Conservation (phyloP, 495 filamentous ascomycete species). For the Aspergillus egyptiacus region DNA sequence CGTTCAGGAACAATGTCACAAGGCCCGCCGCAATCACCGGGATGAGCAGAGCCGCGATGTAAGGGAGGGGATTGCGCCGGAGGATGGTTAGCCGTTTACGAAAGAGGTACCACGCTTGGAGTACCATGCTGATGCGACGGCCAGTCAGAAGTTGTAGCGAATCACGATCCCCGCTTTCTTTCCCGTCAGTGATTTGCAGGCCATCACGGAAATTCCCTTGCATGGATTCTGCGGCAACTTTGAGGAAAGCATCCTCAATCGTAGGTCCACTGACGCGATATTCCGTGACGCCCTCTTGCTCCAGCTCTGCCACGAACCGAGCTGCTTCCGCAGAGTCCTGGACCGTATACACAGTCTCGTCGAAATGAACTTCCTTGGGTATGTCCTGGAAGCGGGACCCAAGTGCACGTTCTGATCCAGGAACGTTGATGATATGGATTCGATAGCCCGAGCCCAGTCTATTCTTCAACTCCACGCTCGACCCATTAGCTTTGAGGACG, state of each 20-base stretch:
- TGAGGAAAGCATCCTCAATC: conserved; percentile 83
- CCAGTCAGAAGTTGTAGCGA: conserved; percentile 61
- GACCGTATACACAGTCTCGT: conserved; percentile 66
- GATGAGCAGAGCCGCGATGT: conserved; percentile 61
- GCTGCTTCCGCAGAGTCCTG: conserved; percentile 56
- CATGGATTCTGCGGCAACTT: conserved; percentile 51
- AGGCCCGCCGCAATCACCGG: conserved; percentile 71
- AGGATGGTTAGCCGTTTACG: conserved; percentile 71
- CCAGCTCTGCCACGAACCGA: conserved; percentile 58
- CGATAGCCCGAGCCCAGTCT: conserved; percentile 68
- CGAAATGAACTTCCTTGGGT: conserved; percentile 51
- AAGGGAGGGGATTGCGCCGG: conserved; percentile 69
- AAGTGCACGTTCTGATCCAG: conserved; percentile 24
- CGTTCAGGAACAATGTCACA: conserved; percentile 63
- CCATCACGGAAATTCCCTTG: conserved; percentile 27
- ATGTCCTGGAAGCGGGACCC: conserved; percentile 48
- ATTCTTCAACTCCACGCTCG: conserved; percentile 71
- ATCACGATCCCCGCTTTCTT: conserved; percentile 10
- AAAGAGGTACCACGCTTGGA: conserved; percentile 68
- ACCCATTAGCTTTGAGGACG: conserved; percentile 61
- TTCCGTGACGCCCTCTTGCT: conserved; percentile 54
- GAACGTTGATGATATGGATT: conserved; percentile 58
- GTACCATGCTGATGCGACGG: conserved; percentile 52
- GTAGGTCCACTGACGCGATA: conserved; percentile 78
- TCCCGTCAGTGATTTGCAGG: not conserved